phyloP scores from a whole-genome alignment of 805 yeast species.

The Ogataea methylovora region DNA sequence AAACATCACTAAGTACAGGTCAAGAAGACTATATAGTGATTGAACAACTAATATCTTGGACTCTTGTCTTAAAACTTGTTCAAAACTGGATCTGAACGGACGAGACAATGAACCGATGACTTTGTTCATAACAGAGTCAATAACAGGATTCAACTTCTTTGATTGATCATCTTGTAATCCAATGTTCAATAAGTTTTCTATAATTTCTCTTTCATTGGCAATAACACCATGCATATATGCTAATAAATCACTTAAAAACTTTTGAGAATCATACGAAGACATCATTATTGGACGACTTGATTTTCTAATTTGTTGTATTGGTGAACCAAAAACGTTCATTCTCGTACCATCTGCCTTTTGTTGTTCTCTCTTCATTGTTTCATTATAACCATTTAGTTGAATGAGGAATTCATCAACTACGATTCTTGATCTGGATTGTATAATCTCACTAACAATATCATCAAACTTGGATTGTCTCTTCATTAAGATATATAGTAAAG shows the following conservation, averaged over 20 bases:
- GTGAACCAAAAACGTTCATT: conserved; percentile 7
- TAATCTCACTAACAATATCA: conserved; percentile 52
- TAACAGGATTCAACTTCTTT: conserved; percentile 9
- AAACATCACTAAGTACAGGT: conserved; percentile 66
- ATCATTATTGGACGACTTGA: conserved; percentile 43
- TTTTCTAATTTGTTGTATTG: conserved; percentile 7
- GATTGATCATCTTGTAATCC: conserved; percentile 12
- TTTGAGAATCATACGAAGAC: conserved; percentile 70
- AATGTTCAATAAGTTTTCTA: conserved; percentile 51
- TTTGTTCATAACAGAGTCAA: conserved; percentile 34
- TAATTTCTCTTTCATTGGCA: conserved; percentile 79
- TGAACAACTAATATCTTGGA: conserved; percentile 45
- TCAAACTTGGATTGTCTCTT: conserved; percentile 45
- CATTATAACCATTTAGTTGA: conserved; percentile 38
- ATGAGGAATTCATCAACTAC: conserved; percentile 60
- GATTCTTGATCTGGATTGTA: conserved; percentile 58
- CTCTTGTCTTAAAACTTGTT: conserved; percentile 62
- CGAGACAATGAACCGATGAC: conserved; percentile 48
- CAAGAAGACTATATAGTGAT: conserved; percentile 55
- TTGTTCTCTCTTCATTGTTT: conserved; percentile 3
- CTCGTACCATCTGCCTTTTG: conserved; percentile 3
- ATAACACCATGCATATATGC: conserved; percentile 84
- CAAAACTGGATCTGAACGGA: conserved; percentile 58
- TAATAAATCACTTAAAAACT: conserved; percentile 79
- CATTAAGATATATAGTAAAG: conserved; percentile 21